These are phyloP conservation scores for Tetrapisispora phaffii DNA, from an alignment of 805 yeast species.

Conservation along the genomic window DNA sequence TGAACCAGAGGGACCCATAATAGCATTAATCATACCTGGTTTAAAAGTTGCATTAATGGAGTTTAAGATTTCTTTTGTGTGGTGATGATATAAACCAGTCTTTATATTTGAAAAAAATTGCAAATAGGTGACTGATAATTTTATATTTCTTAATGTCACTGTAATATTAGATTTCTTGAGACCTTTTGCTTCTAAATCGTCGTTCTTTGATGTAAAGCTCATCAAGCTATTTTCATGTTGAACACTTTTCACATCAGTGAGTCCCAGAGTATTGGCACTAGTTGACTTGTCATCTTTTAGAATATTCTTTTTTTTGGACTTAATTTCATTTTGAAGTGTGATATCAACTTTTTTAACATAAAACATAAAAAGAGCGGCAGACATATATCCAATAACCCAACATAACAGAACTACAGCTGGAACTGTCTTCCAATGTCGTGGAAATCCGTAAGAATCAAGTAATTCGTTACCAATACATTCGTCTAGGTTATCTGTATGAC, in stretches of 20 bases:
- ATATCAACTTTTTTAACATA: conserved; percentile 35
- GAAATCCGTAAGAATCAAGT: conserved; percentile 49
- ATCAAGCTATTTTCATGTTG: not conserved
- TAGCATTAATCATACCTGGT: conserved; percentile 53
- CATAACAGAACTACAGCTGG: conserved; percentile 54
- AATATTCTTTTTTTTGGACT: conserved; percentile 9
- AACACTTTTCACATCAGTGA: not conserved
- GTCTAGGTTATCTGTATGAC: conserved; percentile 35
- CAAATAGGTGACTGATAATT: conserved; percentile 9
- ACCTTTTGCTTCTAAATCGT: conserved; percentile 13
- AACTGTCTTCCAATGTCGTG: conserved; percentile 50
- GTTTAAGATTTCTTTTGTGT: conserved; percentile 33
- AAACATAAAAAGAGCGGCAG: conserved; percentile 40
- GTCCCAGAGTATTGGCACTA: not conserved
- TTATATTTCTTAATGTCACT: conserved; percentile 10
- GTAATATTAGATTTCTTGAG: conserved; percentile 6
- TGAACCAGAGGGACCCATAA: conserved; percentile 76
- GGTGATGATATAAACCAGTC: conserved; percentile 7
- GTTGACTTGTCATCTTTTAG: not conserved
- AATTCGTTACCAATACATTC: conserved; percentile 40
- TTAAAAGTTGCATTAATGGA: conserved; percentile 42
- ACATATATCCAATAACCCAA: conserved; percentile 48
- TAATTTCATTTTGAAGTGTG: conserved; percentile 18
- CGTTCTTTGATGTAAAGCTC: conserved; percentile 2
- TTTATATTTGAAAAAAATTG: conserved; percentile 3